Conservation (phyloP, 495 filamentous ascomycete genomes). For the Hypoxylon fuscum region DNA sequence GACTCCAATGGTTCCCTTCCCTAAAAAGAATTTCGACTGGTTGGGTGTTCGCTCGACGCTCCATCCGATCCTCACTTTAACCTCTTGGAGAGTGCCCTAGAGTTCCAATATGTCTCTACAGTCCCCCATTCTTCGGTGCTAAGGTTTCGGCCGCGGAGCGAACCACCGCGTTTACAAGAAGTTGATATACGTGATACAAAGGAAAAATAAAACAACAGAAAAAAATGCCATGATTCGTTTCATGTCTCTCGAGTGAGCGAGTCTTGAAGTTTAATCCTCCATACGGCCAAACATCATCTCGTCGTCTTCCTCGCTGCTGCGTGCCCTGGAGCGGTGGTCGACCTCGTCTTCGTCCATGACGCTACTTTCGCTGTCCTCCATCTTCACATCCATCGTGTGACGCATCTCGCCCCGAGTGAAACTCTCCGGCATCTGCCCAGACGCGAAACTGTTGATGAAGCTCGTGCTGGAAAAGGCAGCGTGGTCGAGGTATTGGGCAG, state of each 20-base stretch:
- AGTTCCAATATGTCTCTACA: conserved; percentile 21
- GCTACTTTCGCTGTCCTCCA: conserved; percentile 72
- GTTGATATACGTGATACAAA: conserved; percentile 60
- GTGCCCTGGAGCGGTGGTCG: conserved; percentile 66
- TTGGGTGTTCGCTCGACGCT: conserved; percentile 65
- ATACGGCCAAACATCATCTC: conserved; percentile 90
- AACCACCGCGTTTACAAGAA: conserved; percentile 54
- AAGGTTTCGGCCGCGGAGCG: conserved; percentile 64
- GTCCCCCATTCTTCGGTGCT: conserved; percentile 66
- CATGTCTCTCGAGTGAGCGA: conserved; percentile 31
- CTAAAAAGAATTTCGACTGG: conserved; percentile 30
- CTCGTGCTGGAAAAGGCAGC: conserved; percentile 56
- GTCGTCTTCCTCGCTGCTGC: conserved; percentile 90
- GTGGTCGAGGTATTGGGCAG: conserved; percentile 70
- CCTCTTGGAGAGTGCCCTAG: conserved; percentile 59
- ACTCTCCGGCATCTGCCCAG: conserved; percentile 59
- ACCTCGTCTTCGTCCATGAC: conserved; percentile 83
- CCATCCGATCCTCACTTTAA: conserved; percentile 68
- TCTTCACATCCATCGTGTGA: conserved; percentile 66
- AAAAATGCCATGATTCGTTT: conserved; percentile 41
- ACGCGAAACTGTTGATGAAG: conserved; percentile 63
- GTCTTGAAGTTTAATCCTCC: conserved; percentile 73
- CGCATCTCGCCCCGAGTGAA: conserved; percentile 58
- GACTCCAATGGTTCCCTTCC: too few relatives aligned
- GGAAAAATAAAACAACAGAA: conserved; percentile 46